Conservation (phyloP, 306 rosid genomes). For the Dryas drummondii region DNA sequence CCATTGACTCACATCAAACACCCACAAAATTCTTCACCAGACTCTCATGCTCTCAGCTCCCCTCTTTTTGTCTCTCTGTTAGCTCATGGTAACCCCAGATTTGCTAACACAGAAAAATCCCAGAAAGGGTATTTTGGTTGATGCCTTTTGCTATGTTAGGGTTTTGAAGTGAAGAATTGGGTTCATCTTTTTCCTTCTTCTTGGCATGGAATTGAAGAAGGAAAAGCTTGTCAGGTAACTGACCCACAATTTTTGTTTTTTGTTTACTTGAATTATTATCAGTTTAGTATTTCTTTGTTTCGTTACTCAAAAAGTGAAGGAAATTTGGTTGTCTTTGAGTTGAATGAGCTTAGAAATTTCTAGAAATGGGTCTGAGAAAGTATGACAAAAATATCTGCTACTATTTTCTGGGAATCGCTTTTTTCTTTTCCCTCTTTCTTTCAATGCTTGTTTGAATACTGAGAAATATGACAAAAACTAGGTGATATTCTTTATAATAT, state of each 20-base stretch:
- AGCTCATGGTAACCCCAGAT: constrained; percentile 12
- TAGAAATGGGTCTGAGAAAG: not conserved
- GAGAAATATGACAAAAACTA: constrained; percentile 3
- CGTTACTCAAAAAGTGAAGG: constrained; percentile 1
- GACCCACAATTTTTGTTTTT: not conserved
- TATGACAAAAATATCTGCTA: constrained; percentile 2
- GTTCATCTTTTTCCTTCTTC: constrained; percentile 13
- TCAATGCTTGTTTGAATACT: not conserved
- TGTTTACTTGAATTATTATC: not conserved
- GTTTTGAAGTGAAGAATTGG: constrained; percentile 31
- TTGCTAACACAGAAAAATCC: constrained; percentile 9
- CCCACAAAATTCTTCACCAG: not conserved
- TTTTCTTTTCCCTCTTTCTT: not conserved
- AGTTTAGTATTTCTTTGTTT: constrained; percentile 3
- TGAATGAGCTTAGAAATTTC: not conserved
- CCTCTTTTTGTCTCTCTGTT: not conserved
- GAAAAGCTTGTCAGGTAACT: constrained; percentile 75
- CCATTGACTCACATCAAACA: not conserved
- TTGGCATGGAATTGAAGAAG: constrained; percentile 62
- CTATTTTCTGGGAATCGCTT: not conserved
- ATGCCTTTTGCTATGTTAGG: constrained; percentile 19
- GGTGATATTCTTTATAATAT: not conserved
- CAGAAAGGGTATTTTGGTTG: not conserved
- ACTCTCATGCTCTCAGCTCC: not conserved
- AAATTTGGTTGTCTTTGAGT: not conserved